Percentiles rank a stretch among this genome's conserved stretches.
Conservation (phyloP, 371 early-diverging fungal genomes). For the Mortierella sp. region DNA sequence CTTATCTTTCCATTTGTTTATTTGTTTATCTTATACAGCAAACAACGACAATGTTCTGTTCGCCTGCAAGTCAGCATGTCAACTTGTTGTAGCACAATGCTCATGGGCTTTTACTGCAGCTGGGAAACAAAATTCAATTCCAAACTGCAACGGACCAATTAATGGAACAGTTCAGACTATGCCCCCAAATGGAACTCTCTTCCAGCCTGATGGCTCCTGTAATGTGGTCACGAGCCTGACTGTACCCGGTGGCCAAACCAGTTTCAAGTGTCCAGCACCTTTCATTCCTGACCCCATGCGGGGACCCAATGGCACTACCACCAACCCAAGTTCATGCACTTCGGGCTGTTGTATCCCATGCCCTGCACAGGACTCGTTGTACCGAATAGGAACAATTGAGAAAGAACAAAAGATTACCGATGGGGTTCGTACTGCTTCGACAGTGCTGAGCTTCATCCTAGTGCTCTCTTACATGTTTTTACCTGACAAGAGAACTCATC, state of each 20-base stretch:
- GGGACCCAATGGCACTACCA: constrained; percentile 12
- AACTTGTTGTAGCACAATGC: constrained; percentile 55
- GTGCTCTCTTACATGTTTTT: constrained; percentile 70
- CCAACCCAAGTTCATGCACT: constrained; percentile 27
- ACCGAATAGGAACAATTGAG: constrained; percentile 60
- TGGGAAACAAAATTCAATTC: constrained; percentile 36
- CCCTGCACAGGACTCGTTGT: constrained; percentile 53
- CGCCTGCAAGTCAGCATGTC: constrained; percentile 67
- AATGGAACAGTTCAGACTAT: constrained; percentile 24
- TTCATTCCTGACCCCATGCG: constrained; percentile 29
- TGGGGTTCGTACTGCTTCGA: constrained; percentile 65
- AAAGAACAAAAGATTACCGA: constrained; percentile 64
- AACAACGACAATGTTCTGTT: constrained; percentile 42
- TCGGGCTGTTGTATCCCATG: constrained; percentile 42
- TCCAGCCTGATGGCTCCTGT: constrained; percentile 59
- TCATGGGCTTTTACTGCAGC: constrained; percentile 17
- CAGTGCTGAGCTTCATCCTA: constrained; percentile 62
- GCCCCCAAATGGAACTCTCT: constrained; percentile 38
- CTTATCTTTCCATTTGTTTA: background rate
- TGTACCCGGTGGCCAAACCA: background rate
- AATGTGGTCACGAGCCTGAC: constrained; percentile 2
- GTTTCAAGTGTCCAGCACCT: constrained; percentile 19
- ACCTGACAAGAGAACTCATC: constrained; percentile 74
- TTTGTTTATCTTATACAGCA: constrained; percentile 2
- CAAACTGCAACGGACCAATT: constrained; percentile 61